Evolutionary conservation across 1,284 basidiomycete genomes (phyloP).

Genomic region (Apiotrichum gamsii): DNA sequence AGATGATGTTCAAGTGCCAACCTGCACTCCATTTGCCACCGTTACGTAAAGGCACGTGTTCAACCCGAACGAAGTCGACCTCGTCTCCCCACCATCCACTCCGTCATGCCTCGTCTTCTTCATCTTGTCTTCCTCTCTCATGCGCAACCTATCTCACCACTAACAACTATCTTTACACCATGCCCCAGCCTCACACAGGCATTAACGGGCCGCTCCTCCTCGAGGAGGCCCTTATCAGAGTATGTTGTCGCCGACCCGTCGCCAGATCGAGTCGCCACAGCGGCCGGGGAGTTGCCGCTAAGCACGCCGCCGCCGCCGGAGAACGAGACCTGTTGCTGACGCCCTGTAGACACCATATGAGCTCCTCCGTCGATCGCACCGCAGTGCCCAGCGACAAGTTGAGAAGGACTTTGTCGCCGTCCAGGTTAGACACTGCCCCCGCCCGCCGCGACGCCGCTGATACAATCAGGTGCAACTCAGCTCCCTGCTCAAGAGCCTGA

Average conservation of each 20-base stretch:
- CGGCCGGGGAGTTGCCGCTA: background rate
- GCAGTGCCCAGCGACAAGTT: conserved; percentile 46
- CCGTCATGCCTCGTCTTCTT: too few relatives aligned
- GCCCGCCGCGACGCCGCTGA: background rate
- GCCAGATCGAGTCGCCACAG: too few relatives aligned
- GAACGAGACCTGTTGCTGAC: conserved; percentile 3
- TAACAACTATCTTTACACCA: too few relatives aligned
- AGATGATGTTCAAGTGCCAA: too few relatives aligned
- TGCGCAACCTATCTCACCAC: too few relatives aligned
- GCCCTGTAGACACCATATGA: conserved; percentile 45
- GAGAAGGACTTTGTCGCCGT: conserved; percentile 44
- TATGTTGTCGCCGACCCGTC: conserved; percentile 10
- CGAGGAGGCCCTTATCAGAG: conserved; percentile 42
- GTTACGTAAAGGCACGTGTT: too few relatives aligned
- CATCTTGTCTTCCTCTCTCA: too few relatives aligned
- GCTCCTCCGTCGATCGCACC: conserved; percentile 44
- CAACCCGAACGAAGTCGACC: too few relatives aligned
- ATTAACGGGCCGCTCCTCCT: conserved; percentile 30
- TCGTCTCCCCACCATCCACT: too few relatives aligned
- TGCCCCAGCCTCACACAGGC: conserved; percentile 16
- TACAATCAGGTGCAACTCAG: conserved; percentile 13
- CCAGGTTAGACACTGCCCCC: conserved; percentile 1
- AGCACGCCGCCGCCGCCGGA: background rate
- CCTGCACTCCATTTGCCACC: too few relatives aligned
- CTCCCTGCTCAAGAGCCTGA: conserved; percentile 21